Evolutionary conservation across 1,284 basidiomycete species (phyloP), one percentile per base, ranked within the genome.

Genomic region (Wallemia mellicola): DNA sequence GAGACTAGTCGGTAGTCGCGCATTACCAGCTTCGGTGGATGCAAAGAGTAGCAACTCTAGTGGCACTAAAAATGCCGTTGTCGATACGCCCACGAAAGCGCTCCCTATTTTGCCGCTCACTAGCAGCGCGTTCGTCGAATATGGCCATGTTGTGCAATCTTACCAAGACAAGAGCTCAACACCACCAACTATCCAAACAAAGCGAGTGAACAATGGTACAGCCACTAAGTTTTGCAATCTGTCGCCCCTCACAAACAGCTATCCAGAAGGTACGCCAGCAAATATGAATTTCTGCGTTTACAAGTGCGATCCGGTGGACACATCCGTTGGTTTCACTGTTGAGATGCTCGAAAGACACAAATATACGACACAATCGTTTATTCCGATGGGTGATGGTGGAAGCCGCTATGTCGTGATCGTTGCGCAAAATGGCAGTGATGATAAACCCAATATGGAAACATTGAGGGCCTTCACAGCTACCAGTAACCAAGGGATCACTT

Each of bases 161-260:
- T 87, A 84, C 68, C 69, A 73, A 0, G 79, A 83, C 66, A 74
- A 76, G 38, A 70, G 78, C 58, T 76, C 79, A 14, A 76, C 74
- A n/a, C 80, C 81, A 1, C 77, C 76, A 58, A 78, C 77, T 27
- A 77, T 77, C 33, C 76, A 76, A 64, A 77, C 86, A 57, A 89
- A 83, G 1, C 71, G 75, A 24, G 88, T 86, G 17, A 95, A 95
- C 70, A 81, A 79, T 65, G 86, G 83, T 33, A 85, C 86, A 0
- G 91, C 89, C 0, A 75, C 71, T 64, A 95, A 95, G 71, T 92
- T 83, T 71, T 85, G 92, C 72, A 83, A 87, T 68, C 75, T 94
- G 26, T 77, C 83, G 1, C 71, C 79, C 2, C 70, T 86, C 30
- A 69, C 72, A 22, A 75, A 79, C 2, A 77, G 75, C 1, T 91